Base-by-base conservation (phyloP, 2,329 filamentous ascomycete genomes). In the Cordyceps fumosorosea region DNA sequence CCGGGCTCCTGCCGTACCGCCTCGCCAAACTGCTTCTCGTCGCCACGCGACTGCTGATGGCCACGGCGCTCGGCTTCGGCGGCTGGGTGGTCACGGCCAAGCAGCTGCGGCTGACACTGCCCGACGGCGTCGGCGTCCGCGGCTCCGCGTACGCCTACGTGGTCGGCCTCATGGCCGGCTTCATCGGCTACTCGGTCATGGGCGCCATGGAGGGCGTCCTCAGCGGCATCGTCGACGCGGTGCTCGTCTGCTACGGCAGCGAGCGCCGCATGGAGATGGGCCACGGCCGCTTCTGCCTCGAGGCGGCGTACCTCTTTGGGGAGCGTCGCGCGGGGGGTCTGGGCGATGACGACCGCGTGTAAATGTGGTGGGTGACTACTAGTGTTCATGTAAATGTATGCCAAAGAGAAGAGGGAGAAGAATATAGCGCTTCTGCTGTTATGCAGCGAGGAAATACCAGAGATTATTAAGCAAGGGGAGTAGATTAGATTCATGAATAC, bases 31-130 rank as follows among this genome's bases (percentile, higher is more conserved):
- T 98, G 32, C 83, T 99, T 8, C 84, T 99, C 3, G 91, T 97
- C 68, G 91, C 93, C 3, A 95, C 92, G 1, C 86, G 93, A 20
- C 90, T 93, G 72, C 89, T 97, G 70, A 96, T 97, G 85, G 91
- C 91, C 0, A 86, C 93, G 53, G 90, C 88, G 0, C 84, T 99
- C 34, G 93, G 93, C 0, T 96, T 98, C 70, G 93, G 90, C 4
- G 93, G 91, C n/a, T 99, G 95, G 95, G 91, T 98, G 10, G 89
- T 91, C 53, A 96, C 93, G 42, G 93, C 95, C 12, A 87, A 91
- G 65, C 88, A 89, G 74, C 79, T 97, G 4, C 80, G 83, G 57
- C 79, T 95, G 22, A 79, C 77, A 70, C 76, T 77, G 64, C 86
- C 74, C 62, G 82, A 79, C 45, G 81, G 81, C 1, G 67, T 74